Evolutionary conservation across 202 grass and related monocot genomes (phyloP), one percentile per base, ranked within the genome.

Genomic region (Panicum virgatum): DNA sequence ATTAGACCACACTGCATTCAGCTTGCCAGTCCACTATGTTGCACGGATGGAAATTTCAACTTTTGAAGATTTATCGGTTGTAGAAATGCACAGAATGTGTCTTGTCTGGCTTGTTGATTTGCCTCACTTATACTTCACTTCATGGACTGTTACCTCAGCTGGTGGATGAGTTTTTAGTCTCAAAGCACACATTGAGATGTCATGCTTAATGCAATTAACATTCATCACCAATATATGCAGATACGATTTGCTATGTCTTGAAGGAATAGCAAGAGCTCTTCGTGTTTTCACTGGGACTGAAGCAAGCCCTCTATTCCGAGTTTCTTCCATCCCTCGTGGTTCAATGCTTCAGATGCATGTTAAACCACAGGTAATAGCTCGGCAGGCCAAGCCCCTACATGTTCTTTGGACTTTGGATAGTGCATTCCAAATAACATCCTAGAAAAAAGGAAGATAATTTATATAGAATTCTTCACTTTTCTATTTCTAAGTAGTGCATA

Each of bases 161-260:
- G 16, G 7, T 54, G 32, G 23, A 56, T 36, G 23, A 34, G 12
- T 63, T 58, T 20, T 81, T 86, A 9, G 29, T 50, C 29, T 43
- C 12, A 8, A 80, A 68, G 38, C 26, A 26, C 46, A 77, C 0
- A 16, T 30, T 67, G 72, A 30, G 22, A 29, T 80, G 4, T 82
- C 4, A 80, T 30, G 22, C 43, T 56, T 73, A 11, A 73, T 36
- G 19, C 53, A 30, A 37, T 54, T 73, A 52, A 77, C 39, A 32
- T 27, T 87, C 20, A 43, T 63, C 79, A 48, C 53, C 39, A 69
- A 50, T 61, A 39, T 73, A 46, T 85, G 82, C 81, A 97, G 94
- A 72, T 97, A 97, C 44, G 94, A 97, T 88, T 86, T 97, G 80
- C 40, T 97, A 23, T 97, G 94, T 81, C 85, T 97, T 69, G 94